Evolutionary conservation across 2,329 filamentous ascomycete genomes (phyloP).

Genomic region (Harringtonia aguacate): DNA sequence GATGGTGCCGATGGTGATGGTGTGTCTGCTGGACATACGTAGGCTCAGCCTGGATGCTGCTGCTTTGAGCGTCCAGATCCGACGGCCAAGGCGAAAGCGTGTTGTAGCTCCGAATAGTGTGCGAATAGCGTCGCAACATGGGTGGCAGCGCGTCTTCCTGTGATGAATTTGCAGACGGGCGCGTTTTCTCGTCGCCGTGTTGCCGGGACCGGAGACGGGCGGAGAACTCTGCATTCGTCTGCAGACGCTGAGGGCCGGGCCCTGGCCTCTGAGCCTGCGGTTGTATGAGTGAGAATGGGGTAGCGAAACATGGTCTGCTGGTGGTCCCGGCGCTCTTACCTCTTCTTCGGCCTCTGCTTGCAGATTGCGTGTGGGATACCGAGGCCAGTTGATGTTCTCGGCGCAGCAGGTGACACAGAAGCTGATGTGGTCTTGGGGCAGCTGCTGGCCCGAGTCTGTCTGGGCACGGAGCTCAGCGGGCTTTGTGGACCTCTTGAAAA

Average conservation of each 20-base stretch:
- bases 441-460: constrained; percentile 12
- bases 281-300: not conserved
- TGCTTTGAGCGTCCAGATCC: too few relatives aligned
- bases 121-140: too few relatives aligned
- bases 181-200: not conserved
- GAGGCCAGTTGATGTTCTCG: constrained; percentile 14
- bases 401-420: constrained; percentile 14
- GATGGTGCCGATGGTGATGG: too few relatives aligned
- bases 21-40: too few relatives aligned
- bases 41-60: too few relatives aligned
- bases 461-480: constrained; percentile 14
- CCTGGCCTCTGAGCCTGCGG: not conserved
- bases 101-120: too few relatives aligned
- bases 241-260: not conserved
- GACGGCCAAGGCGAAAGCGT: too few relatives aligned
- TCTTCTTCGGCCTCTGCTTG: constrained; percentile 13
- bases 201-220: not conserved
- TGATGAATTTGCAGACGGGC: too few relatives aligned
- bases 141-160: too few relatives aligned
- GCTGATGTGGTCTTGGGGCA: constrained; percentile 10
- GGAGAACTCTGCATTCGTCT: constrained; percentile 1
- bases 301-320: too few relatives aligned
- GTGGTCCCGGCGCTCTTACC: not conserved
- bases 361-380: constrained; percentile 14
- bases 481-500: constrained; percentile 10